Evolutionary conservation across 208 protist species (phyloP), one percentile per base, ranked within the genome.

Genomic region (Sergeia podlipaevii): DNA sequence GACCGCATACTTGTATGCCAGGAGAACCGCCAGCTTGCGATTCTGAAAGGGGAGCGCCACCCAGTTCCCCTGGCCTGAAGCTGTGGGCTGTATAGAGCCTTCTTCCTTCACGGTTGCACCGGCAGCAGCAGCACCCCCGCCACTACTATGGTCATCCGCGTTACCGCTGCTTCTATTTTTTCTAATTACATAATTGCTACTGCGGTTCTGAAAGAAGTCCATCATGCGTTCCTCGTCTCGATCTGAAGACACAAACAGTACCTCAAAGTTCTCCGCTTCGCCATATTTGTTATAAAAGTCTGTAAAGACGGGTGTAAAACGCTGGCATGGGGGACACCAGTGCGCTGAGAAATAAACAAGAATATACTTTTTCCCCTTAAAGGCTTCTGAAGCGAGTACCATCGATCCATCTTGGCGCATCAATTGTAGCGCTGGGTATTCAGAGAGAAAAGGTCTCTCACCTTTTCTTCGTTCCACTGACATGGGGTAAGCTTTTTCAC

Each of bases 281-380:
- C 65, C 46, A 54, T 80, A 65, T 4, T 41, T 52, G 20, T 75
- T 65, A 60, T 86, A 89, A 54, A 85, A 80, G 28, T 74, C 60
- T 7, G 66, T 70, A 2, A 96, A 71, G 49, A 74, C 26, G 18
- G 84, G 89, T 0, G 89, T 94, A 58, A 94, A 89, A 44, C 64
- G 47, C 52, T 81, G 74, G 59, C 89, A 94, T 8, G 84, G 80
- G 8, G 78, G 82, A 59, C 78, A 87, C 74, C 82, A 91, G 70
- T 91, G 80, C 18, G 89, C 86, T 15, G 73, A 74, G 59, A 96
- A 93, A 71, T 91, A 94, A 10, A 92, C 44, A 0, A 89, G 32
- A 0, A 92, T 46, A 44, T 83, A 82, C 41, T 53, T 54, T 29
- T 85, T 84, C 8, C 62, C 70, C 3, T 62, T 32, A 24, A 87